Evolutionary conservation across 345 rosid genomes (phyloP).

Genomic region (Odontarrhena argentea): DNA sequence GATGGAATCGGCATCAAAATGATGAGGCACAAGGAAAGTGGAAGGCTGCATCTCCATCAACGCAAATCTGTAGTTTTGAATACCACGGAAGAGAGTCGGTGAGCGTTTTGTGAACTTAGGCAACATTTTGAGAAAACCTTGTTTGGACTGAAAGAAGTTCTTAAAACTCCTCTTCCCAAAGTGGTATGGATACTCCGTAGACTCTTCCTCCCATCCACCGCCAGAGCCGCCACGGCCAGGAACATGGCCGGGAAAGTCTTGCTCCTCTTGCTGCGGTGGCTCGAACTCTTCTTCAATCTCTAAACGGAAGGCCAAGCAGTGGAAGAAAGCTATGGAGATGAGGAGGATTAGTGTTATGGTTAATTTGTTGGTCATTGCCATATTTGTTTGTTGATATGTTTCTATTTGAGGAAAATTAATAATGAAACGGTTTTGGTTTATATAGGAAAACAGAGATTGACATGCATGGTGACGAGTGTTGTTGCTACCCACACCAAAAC

Average conservation of each 20-base stretch:
- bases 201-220: slow-evolving; percentile 22
- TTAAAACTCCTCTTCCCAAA: slow-evolving; percentile 38
- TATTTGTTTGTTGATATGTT: slow-evolving; percentile 15
- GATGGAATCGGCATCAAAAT: slow-evolving; percentile 46
- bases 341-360: slow-evolving; percentile 21
- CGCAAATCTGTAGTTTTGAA: slow-evolving; percentile 46
- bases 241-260: slow-evolving; percentile 1
- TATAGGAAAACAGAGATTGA: slow-evolving; percentile 23
- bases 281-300: slow-evolving; percentile 41
- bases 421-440: slow-evolving; percentile 11
- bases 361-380: slow-evolving; percentile 13
- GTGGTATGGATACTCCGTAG: slow-evolving; percentile 44
- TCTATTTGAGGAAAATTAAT: background rate
- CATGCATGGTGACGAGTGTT: slow-evolving; percentile 52
- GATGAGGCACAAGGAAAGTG: slow-evolving; percentile 53
- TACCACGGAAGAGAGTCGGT: slow-evolving; percentile 44
- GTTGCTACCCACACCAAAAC: slow-evolving; percentile 12
- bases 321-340: slow-evolving; percentile 28
- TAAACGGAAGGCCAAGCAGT: slow-evolving; percentile 32
- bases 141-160: slow-evolving; percentile 20
- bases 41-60: slow-evolving; percentile 46
- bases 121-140: slow-evolving; percentile 49
- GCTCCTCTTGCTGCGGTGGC: slow-evolving; percentile 36
- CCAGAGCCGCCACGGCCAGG: slow-evolving; percentile 1
- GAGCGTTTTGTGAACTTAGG: slow-evolving; percentile 47